Conservation (phyloP, 495 filamentous ascomycete species). For the Xylaria longipes region DNA sequence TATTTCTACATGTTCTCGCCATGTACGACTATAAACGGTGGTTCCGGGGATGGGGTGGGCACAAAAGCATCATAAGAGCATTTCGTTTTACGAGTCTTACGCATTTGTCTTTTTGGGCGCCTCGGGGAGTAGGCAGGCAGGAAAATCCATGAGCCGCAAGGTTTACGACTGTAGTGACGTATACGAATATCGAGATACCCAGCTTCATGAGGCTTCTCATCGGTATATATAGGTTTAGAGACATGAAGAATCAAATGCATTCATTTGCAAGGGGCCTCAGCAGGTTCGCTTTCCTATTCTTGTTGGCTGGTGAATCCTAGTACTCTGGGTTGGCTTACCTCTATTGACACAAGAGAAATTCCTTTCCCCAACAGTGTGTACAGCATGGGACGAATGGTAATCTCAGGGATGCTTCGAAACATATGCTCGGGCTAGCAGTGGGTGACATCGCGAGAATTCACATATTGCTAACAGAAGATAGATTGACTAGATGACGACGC, state of each 20-base stretch:
- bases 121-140: neutral
- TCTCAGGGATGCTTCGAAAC: neutral
- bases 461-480: neutral
- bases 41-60: neutral
- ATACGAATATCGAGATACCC: slow-evolving; percentile 22
- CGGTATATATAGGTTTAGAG: slow-evolving; percentile 15
- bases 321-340: neutral
- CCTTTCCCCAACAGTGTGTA: neutral
- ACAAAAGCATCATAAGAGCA: slow-evolving; percentile 15
- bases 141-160: slow-evolving; percentile 15
- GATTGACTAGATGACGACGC: neutral
- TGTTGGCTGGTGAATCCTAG: neutral
- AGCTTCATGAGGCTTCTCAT: slow-evolving; percentile 16
- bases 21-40: slow-evolving; percentile 9
- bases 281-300: neutral
- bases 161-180: slow-evolving; percentile 17
- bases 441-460: neutral
- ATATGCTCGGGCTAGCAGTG: neutral
- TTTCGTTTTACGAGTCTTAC: slow-evolving; percentile 18
- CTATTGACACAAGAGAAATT: neutral
- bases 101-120: slow-evolving; percentile 7
- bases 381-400: neutral
- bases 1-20: neutral
- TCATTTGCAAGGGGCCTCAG: neutral
- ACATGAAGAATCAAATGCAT: neutral